These are phyloP conservation scores for Discostella stelligera DNA, from an alignment of 352 stramenopile genomes.

Conservation along the genomic window DNA sequence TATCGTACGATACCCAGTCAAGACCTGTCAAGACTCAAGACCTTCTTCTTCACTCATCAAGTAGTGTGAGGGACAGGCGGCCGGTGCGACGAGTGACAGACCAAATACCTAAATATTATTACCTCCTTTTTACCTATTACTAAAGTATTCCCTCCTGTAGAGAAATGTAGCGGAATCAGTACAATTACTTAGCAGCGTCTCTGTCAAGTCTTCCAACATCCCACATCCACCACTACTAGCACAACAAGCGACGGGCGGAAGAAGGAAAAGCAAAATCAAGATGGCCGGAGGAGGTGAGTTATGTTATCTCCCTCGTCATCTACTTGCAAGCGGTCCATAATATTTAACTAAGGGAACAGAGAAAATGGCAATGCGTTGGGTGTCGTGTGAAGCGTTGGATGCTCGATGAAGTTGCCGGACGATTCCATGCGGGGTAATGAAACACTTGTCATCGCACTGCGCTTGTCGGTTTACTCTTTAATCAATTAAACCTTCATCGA, in stretches of 20 bases:
- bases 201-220: background rate
- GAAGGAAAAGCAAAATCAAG: constrained; percentile 21
- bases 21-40: no score
- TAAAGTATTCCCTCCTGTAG: background rate
- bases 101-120: background rate
- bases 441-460: no score
- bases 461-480: no score
- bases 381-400: no score
- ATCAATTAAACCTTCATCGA: no score
- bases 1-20: no score
- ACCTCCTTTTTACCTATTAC: background rate
- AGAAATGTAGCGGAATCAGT: background rate
- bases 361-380: background rate
- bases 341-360: background rate
- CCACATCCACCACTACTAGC: background rate
- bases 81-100: background rate
- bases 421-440: no score
- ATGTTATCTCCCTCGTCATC: background rate
- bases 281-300: constrained; percentile 41
- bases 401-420: no score
- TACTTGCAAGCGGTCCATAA: background rate
- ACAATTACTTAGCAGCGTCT: background rate
- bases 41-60: no score
- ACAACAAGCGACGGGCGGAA: background rate
- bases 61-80: no score